Base-by-base conservation (phyloP, 163 green algal species). In the Chlorella variabilis region DNA sequence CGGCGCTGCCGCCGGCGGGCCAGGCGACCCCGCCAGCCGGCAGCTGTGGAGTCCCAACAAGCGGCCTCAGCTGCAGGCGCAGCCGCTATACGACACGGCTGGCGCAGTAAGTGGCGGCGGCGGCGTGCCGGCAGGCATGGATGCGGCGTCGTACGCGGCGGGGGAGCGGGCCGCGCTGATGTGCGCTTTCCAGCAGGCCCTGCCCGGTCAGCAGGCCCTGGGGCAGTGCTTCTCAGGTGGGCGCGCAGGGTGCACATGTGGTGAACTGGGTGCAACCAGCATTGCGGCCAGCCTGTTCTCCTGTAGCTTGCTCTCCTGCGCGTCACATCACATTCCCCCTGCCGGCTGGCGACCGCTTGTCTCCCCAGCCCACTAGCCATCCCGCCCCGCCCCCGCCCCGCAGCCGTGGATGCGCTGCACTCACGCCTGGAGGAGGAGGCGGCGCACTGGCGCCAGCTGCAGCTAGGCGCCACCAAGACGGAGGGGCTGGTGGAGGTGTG, bases 131-230 rank as follows among this genome's bases (percentile, higher is more conserved):
- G 48, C 76, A 0, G 76, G 76, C 11, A 66, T 82, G 81, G 83
- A 90, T 20, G 33, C 70, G 1, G 68, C 63, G 1, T 76, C 83
- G 0, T 90, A 75, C 33, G 58, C 78, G 25, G 83, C 83, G 21
- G 86, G 86, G 3, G 79, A 90, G 83, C 86, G 80, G 0, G 80
- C 86, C 18, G 86, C 80, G 0, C 58, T 88, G 21, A n/a, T 82
- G 71, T 48, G 63, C 15, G 83, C 86, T 0, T 87, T 90, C 36
- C 49, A 78, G 20, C 45, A 83, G 71, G 82, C 78, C 29, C 80
- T 90, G 76, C 86, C 86, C 3, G 69, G 71, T 29, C 86, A 90
- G 76, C 78, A 85, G 62, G 76, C 83, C 0, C 75, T 90, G 36
- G 86, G 86, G 1, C 69, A 76, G 42, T 71, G 88, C 63, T 77